phyloP scores from a whole-genome alignment of 345 rosid species.

The Salix caprea region DNA sequence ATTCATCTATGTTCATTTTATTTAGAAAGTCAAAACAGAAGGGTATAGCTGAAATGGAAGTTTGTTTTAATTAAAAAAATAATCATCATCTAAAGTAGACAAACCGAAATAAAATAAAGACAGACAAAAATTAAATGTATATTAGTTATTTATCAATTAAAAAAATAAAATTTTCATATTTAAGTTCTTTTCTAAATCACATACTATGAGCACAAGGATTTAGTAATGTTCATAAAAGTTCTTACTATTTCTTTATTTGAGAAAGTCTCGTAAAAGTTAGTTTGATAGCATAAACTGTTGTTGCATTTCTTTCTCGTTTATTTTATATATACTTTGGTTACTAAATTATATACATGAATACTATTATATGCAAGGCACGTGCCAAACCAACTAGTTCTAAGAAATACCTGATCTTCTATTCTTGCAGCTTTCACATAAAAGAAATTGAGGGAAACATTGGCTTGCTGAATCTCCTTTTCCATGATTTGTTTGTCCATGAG shows the following conservation, averaged over 20 bases:
- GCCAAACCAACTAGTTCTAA: neutral
- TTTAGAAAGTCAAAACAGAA: neutral
- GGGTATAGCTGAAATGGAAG: neutral
- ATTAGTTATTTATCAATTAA: neutral
- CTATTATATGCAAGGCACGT: neutral
- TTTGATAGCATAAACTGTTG: no score
- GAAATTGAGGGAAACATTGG: constrained; percentile 58
- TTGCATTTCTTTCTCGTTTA: no score
- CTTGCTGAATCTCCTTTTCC: constrained; percentile 72
- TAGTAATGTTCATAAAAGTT: no score
- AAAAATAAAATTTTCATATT: neutral
- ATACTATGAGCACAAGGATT: neutral
- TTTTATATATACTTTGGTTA: no score
- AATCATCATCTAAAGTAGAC: neutral
- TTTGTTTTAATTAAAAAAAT: neutral
- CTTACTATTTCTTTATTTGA: no score
- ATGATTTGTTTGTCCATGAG: constrained; percentile 52
- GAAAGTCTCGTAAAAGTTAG: no score
- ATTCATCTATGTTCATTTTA: neutral
- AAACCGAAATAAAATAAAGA: neutral
- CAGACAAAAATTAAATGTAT: neutral
- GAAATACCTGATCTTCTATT: constrained; percentile 81
- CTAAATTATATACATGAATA: no score
- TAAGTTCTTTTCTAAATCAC: neutral
- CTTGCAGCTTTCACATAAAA: constrained; percentile 58